Evolutionary conservation across 2,329 filamentous ascomycete species (phyloP), one percentile per base, ranked within the genome.

Genomic region (Chaetomiaceae sp.): DNA sequence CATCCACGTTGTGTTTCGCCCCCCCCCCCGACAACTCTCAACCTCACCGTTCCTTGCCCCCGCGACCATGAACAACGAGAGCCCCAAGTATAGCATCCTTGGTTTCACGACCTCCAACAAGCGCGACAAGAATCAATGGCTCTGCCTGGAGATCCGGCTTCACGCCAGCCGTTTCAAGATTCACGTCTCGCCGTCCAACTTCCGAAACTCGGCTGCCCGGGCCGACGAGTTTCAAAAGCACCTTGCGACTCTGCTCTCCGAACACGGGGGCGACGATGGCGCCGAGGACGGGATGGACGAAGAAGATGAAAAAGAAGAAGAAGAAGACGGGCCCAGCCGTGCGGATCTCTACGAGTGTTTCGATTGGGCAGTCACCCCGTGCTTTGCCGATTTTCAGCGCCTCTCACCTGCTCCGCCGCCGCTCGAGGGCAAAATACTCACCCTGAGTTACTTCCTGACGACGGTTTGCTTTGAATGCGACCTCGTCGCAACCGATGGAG

Each of bases 71-170:
- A 37, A 41, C 18, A 16, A 18, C 3, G 16, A n/a, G 13, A 33
- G 27, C 14, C 36, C 29, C 20, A 25, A 4, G 5, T 45, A 45
- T 40, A 18, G 33, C 34, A 46, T 40, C 20, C 18, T 45, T 34
- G 33, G 41, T 42, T 51, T 45, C 34, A 51, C 48, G 27, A 46
- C 48, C 10, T 45, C 48, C 41, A 45, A 51, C 41, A 20, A 45
- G 14, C 18, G 8, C 14, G 48, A 51, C 10, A 5, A 43, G n/a
- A 6, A 5, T 11, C 50, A 36, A 37, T 52, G 50, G 50, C 47
- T 47, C 36, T 16, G 4, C 11, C 50, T 52, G 8, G 50, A 47
- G n/a, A 47, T 52, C 36, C 36, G 30, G 14, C 50, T 47, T 20
- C 29, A 43, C 36, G n/a, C 20, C 36, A 48, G 18, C 16, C 30